phyloP scores from a whole-genome alignment of 2,329 filamentous ascomycete species.

The Talaromyces sp. region DNA sequence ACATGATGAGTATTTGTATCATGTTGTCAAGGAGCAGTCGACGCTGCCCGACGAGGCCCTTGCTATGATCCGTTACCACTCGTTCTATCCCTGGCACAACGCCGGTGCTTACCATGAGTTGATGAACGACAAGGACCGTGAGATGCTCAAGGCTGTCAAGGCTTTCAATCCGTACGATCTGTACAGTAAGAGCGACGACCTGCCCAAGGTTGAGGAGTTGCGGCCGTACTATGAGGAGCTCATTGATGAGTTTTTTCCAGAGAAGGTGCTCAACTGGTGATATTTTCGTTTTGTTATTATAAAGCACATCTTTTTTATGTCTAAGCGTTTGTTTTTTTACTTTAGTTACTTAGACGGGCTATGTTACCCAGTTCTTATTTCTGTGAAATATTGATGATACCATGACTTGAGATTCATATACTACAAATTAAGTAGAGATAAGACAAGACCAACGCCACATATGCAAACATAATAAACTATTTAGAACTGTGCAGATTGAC shows the following conservation, averaged over 20 bases:
- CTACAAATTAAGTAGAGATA: neutral
- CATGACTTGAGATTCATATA: neutral
- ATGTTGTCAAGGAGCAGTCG: constrained; percentile 76
- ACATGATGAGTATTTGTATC: constrained; percentile 54
- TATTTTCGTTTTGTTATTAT: neutral
- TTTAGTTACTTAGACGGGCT: neutral
- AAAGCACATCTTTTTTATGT: neutral
- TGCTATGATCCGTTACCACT: constrained; percentile 91
- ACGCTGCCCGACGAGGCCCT: constrained; percentile 73
- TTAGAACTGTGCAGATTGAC: neutral
- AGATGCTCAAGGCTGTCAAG: constrained; percentile 72
- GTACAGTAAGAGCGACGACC: constrained; percentile 83
- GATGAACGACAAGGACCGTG: constrained; percentile 75
- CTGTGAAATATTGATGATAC: neutral
- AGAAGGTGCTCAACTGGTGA: constrained; percentile 10
- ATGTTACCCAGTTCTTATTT: neutral
- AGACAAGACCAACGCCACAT: neutral
- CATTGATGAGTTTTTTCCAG: constrained; percentile 12
- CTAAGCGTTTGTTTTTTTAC: neutral
- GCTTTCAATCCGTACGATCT: constrained; percentile 90
- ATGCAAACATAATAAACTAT: neutral
- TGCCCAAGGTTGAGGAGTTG: constrained; percentile 68
- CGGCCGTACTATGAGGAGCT: constrained; percentile 30
- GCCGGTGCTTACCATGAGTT: constrained; percentile 73
- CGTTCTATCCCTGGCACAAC: constrained; percentile 87